A percentile compares a stretch with the other conserved stretches of the same genome.
phyloP scores from a whole-genome alignment of 1,139 yeast species.

The Diutina sp. region DNA sequence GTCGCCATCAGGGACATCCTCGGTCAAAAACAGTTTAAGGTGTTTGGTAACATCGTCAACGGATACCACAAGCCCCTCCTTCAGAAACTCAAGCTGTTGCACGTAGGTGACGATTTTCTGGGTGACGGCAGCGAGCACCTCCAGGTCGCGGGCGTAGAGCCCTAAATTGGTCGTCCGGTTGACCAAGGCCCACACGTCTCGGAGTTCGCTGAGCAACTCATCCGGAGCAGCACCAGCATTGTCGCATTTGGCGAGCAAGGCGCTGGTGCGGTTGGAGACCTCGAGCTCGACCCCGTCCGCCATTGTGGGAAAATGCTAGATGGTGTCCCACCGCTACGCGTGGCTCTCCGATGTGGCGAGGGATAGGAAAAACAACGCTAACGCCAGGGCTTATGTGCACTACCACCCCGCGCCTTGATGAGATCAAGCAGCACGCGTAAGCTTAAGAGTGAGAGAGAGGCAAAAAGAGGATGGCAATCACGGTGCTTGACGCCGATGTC shows the following conservation, averaged over 20 bases:
- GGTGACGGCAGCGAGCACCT: conserved; percentile 26
- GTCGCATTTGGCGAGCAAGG: background rate
- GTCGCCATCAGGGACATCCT: conserved; percentile 7
- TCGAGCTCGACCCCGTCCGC: background rate
- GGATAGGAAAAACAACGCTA: background rate
- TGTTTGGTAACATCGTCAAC: conserved; percentile 31
- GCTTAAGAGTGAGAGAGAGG: no score
- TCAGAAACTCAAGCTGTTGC: conserved; percentile 43
- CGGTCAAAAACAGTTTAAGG: conserved; percentile 23
- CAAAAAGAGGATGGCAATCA: conserved; percentile 5
- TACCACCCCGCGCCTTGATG: background rate
- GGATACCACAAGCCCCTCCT: conserved; percentile 34
- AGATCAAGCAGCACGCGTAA: no score
- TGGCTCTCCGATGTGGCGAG: background rate
- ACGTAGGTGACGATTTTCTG: conserved; percentile 38
- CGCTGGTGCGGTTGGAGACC: background rate
- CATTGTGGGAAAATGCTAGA: background rate
- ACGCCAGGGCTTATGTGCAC: background rate
- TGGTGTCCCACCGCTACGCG: background rate
- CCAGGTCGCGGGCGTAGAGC: conserved; percentile 23
- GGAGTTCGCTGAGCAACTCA: background rate
- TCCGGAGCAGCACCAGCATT: background rate
- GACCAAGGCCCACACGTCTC: background rate
- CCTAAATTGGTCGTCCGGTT: conserved; percentile 12
- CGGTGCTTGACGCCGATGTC: conserved; percentile 49